Percentiles rank a stretch among this genome's conserved stretches.
Conservation (phyloP, 2,329 filamentous ascomycete genomes). For the Rhexocercosporidium sp. region DNA sequence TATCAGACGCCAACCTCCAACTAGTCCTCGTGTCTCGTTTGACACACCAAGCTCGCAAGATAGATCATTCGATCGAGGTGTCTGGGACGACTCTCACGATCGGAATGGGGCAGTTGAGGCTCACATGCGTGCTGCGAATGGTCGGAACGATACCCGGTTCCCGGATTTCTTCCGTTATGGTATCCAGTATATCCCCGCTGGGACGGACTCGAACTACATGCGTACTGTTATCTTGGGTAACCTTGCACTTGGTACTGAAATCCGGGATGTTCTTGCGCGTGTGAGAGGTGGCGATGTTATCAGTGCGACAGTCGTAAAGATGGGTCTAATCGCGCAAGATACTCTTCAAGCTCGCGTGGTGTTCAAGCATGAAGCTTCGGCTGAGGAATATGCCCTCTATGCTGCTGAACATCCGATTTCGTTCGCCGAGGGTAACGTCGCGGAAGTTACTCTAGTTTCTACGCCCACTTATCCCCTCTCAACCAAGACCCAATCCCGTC, state of each 20-base stretch:
- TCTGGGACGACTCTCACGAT: slow-evolving; percentile 26
- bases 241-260: slow-evolving; percentile 28
- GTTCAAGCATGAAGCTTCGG: slow-evolving; percentile 33
- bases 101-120: slow-evolving; percentile 17
- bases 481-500: background rate
- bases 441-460: slow-evolving; percentile 25
- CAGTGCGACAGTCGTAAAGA: slow-evolving; percentile 25
- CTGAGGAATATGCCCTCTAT: slow-evolving; percentile 32
- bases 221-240: slow-evolving; percentile 34
- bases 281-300: slow-evolving; percentile 36
- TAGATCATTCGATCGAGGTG: background rate
- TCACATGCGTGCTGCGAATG: slow-evolving; percentile 10
- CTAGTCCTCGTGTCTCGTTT: background rate
- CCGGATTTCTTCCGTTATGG: slow-evolving; percentile 37
- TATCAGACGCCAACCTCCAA: background rate
- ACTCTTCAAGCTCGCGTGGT: slow-evolving; percentile 31
- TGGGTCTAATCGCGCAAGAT: slow-evolving; percentile 15
- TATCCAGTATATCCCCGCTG: slow-evolving; percentile 28
- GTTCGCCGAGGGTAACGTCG: slow-evolving; percentile 21
- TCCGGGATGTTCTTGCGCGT: slow-evolving; percentile 34
- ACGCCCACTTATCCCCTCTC: slow-evolving; percentile 36
- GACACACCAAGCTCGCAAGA: background rate
- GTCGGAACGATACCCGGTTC: slow-evolving; percentile 10
- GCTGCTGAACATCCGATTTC: slow-evolving; percentile 23
- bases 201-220: slow-evolving; percentile 26